Evolutionary conservation across 2,329 filamentous ascomycete genomes (phyloP).

Genomic region (Penicillium sp.): DNA sequence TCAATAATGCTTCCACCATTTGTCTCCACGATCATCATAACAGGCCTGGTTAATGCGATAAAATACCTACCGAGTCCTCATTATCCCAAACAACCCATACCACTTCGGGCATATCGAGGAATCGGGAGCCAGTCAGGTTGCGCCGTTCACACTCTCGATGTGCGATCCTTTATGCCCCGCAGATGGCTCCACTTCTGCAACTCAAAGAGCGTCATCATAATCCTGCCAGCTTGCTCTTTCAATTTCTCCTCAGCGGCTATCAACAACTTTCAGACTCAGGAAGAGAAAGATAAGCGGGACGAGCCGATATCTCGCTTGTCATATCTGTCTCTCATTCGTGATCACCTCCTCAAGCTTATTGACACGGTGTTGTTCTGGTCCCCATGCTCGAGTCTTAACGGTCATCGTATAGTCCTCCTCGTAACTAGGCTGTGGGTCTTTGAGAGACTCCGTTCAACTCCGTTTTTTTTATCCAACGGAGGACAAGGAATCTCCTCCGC

Average conservation of each 20-base stretch:
- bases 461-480: background rate
- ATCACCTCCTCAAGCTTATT: background rate
- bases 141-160: constrained; percentile 13
- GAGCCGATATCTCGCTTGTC: background rate
- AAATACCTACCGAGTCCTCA: constrained; percentile 7
- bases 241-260: background rate
- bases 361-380: background rate
- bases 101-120: constrained; percentile 9
- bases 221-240: background rate
- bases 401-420: background rate
- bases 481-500: background rate
- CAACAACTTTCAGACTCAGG: background rate
- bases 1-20: background rate
- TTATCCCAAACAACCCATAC: constrained; percentile 6
- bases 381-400: background rate
- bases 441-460: background rate
- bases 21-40: constrained; percentile 8
- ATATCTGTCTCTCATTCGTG: background rate
- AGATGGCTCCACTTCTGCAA: constrained; percentile 11
- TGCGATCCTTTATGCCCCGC: constrained; percentile 19
- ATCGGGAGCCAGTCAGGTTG: constrained; percentile 7
- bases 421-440: background rate
- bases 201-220: constrained; percentile 4
- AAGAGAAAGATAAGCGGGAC: background rate
- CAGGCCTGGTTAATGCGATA: background rate